These are phyloP conservation scores for Pachyrhizus erosus DNA, from an alignment of 306 rosid genomes.

Conservation along the genomic window DNA sequence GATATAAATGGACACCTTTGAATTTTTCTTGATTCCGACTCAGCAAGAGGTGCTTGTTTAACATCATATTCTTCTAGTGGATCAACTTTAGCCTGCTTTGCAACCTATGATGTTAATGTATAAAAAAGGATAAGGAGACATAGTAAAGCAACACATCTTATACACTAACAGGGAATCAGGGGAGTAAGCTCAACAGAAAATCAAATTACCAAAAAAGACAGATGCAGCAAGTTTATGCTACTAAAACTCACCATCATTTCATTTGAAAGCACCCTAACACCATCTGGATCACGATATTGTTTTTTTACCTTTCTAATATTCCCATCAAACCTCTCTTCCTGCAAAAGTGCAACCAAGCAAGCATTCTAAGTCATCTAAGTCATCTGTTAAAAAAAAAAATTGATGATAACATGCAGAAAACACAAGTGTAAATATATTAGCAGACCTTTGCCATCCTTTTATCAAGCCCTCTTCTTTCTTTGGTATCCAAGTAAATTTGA, in stretches of 20 bases:
- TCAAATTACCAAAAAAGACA: constrained; percentile 18
- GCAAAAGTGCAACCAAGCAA: constrained; percentile 10
- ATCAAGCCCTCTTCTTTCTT: constrained; percentile 55
- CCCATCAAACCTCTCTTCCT: constrained; percentile 65
- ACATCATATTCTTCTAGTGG: constrained; percentile 49
- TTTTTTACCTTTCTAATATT: constrained; percentile 58
- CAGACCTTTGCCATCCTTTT: constrained; percentile 55
- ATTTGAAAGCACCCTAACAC: constrained; percentile 60
- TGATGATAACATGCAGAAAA: not conserved
- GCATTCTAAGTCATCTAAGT: constrained; percentile 40
- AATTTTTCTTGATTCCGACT: constrained; percentile 56
- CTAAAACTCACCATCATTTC: constrained; percentile 70
- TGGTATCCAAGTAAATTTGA: constrained; percentile 48
- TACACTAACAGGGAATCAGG: not conserved
- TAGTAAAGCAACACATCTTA: constrained; percentile 32
- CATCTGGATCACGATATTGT: constrained; percentile 48
- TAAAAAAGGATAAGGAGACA: constrained; percentile 18
- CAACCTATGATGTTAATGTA: constrained; percentile 48
- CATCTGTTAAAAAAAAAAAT: constrained; percentile 4
- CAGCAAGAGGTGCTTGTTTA: constrained; percentile 53
- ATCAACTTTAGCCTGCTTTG: constrained; percentile 62
- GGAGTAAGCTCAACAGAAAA: constrained; percentile 19
- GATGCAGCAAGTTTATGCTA: constrained; percentile 19
- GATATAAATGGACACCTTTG: constrained; percentile 60
- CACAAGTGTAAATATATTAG: constrained; percentile 29